Conservation (phyloP, 441 rosid species). For the Pelargonium australe region DNA sequence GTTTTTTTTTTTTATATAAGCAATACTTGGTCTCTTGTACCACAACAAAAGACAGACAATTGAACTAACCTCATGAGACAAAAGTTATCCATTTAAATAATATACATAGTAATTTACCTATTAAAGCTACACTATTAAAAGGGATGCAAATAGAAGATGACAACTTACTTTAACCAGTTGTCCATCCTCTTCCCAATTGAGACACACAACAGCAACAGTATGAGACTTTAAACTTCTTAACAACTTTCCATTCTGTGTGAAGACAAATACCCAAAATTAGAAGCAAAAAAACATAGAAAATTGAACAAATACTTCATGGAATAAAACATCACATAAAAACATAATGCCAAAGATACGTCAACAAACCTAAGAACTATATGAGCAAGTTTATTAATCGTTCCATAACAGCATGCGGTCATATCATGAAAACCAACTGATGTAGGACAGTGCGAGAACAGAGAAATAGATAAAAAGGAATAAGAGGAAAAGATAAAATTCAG, state of each 20-base stretch:
- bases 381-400: background rate
- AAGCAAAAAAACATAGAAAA: background rate
- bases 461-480: background rate
- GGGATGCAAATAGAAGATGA: constrained; percentile 9
- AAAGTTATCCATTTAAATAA: background rate
- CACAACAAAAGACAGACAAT: background rate
- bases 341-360: background rate
- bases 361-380: background rate
- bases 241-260: constrained; percentile 64
- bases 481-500: too few species aligned
- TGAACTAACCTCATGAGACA: background rate
- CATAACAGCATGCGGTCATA: too few species aligned
- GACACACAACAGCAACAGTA: constrained; percentile 68
- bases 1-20: background rate
- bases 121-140: background rate
- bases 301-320: background rate
- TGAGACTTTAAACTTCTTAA: constrained; percentile 76
- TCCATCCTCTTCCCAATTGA: constrained; percentile 87
- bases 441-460: too few species aligned
- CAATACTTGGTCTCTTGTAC: background rate
- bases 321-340: background rate
- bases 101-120: constrained; percentile 3
- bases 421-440: too few species aligned
- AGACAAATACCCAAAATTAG: constrained; percentile 4
- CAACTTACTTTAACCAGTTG: constrained; percentile 36